Evolutionary conservation across 768 basidiomycete species (phyloP), one percentile per base, ranked within the genome.

Genomic region (Tylopilus rubrobrunneus): DNA sequence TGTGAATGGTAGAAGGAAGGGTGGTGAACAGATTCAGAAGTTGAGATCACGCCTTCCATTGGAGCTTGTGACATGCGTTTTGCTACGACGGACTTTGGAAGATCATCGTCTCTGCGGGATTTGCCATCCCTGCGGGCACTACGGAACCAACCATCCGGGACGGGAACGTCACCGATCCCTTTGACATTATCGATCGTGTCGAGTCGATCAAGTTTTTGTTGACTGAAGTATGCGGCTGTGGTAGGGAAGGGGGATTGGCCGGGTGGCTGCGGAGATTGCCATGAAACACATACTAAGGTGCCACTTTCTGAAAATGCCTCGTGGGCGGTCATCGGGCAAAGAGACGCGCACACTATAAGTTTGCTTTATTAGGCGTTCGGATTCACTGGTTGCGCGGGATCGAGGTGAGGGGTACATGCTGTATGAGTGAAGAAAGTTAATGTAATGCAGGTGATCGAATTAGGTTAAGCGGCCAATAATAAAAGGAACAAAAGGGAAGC

Each of bases 181-280:
- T 75, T 82, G 62, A 91, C 79, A 47, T 76, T 79, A 67, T 89
- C 87, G 47, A 91, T 81, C 36, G 86, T 89, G 58, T 78, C 76
- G 40, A 92, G 80, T 51, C 77, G 76, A 65, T 88, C 85, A 55
- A 91, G 73, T 52, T 79, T 86, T 62, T 82, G 82, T 63, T 88
- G 88, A 61, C 86, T 89, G 69, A 89, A 92, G 75, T 92, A 92
- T 45, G 89, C 89, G 56, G 89, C 89, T 92, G 64, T 34, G 53
- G 52, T 49, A 50, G 25, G 44, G 41, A 44, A 50, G 5, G 25
- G 25, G 25, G 5, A 52, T 62, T 49, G 52, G 46, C 44, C 31
- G 46, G 12, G 51, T 45, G 49, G 34, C 56, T 59, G 48, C 67
- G 69, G 67, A 61, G 66, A 70, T 68, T 60, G 61, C 59, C 59